Conservation (phyloP, 106 monocot species). For the Dendrobium catenatum region DNA sequence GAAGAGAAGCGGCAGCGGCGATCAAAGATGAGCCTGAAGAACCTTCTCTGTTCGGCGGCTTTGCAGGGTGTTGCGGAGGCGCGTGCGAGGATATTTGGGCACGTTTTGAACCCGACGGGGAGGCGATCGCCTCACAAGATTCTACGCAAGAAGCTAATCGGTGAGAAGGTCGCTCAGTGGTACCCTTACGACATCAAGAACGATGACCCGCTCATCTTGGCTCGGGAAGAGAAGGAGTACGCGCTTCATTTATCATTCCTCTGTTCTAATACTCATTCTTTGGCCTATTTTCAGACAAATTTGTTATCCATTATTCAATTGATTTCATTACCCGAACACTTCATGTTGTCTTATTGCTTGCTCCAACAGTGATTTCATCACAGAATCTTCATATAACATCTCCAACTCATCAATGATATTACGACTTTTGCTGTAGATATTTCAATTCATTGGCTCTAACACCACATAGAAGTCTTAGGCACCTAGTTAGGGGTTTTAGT, state of each 20-base stretch:
- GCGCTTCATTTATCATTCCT: background rate
- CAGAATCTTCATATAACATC: no score
- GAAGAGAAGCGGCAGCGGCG: background rate
- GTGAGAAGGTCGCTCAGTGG: slow-evolving; percentile 70
- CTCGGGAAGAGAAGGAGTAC: slow-evolving; percentile 79
- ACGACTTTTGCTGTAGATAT: no score
- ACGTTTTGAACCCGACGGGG: slow-evolving; percentile 78
- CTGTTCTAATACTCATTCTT: background rate
- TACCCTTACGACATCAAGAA: slow-evolving; percentile 91
- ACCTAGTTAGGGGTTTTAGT: no score
- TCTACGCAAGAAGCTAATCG: slow-evolving; percentile 83
- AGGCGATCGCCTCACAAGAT: slow-evolving; percentile 78
- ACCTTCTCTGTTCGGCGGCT: slow-evolving; percentile 14
- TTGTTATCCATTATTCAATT: no score
- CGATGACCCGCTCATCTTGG: slow-evolving; percentile 64
- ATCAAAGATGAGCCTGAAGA: slow-evolving; percentile 16
- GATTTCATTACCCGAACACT: no score
- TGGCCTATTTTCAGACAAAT: no score
- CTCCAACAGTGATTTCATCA: no score
- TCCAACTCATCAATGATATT: no score
- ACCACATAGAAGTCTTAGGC: no score
- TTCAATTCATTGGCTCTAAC: no score
- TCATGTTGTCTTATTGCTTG: no score
- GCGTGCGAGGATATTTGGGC: slow-evolving; percentile 81
- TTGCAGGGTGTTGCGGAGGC: slow-evolving; percentile 72